Evolutionary conservation across 2,329 filamentous ascomycete species (phyloP).

Genomic region (Fonsecaea monophora): DNA sequence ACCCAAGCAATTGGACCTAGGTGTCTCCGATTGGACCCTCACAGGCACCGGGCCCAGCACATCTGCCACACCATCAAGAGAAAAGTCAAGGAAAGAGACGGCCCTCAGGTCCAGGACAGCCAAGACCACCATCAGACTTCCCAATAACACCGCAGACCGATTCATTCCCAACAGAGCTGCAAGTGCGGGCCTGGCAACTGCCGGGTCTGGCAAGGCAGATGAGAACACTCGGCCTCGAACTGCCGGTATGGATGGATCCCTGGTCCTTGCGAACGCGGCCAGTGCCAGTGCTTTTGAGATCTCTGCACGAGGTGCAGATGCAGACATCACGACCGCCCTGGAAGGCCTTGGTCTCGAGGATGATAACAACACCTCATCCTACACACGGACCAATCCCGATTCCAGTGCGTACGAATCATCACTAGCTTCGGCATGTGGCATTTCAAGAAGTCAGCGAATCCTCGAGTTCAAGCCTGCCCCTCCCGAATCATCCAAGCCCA

Average conservation of each 20-base stretch:
- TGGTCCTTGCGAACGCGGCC: conserved; percentile 74
- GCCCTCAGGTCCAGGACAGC: conserved; percentile 54
- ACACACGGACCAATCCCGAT: conserved; percentile 82
- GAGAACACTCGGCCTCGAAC: conserved; percentile 77
- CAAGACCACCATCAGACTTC: conserved; percentile 76
- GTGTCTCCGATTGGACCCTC: conserved; percentile 89
- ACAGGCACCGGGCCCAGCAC: conserved; percentile 74
- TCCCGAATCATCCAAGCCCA: conserved; percentile 97
- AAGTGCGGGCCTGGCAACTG: conserved; percentile 84
- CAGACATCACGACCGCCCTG: conserved; percentile 79
- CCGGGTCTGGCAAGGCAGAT: conserved; percentile 83
- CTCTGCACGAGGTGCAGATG: conserved; percentile 66
- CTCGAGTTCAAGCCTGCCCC: conserved; percentile 97
- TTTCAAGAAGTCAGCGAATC: conserved; percentile 92
- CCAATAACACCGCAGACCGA: conserved; percentile 78
- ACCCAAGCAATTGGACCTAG: conserved; percentile 86
- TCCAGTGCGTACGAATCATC: conserved; percentile 91
- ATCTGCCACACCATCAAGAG: conserved; percentile 62
- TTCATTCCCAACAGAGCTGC: conserved; percentile 95
- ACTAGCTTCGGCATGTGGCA: conserved; percentile 86
- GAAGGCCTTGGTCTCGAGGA: conserved; percentile 81
- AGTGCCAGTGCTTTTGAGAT: conserved; percentile 63
- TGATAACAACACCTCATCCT: conserved; percentile 67
- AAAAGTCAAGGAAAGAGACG: conserved; percentile 63
- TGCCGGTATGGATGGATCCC: conserved; percentile 72